Evolutionary conservation across 495 filamentous ascomycete species (phyloP), one percentile per base, ranked within the genome.

Genomic region (Hyaloscypha finlandica): DNA sequence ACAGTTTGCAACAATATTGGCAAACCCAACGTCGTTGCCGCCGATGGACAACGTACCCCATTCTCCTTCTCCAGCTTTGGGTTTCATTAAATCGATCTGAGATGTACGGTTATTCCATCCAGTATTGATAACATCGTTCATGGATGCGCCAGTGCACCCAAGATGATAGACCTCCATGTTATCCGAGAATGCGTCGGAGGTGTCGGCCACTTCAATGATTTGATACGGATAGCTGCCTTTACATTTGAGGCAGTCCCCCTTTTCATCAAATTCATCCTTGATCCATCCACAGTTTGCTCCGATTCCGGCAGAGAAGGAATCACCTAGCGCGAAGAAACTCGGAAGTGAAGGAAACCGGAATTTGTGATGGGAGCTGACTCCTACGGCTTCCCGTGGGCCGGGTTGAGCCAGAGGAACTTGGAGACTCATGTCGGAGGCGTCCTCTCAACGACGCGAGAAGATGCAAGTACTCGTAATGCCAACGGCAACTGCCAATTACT

Each of bases 11-110:
- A 84, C 75, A 33, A 83, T 75, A 57, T 75, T 74, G 68, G 79
- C 80, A 71, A 84, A 84, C 67, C 78, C 81, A 32, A 83, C 75
- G 70, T 84, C 81, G 68, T 84, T 82, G 16, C 81, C 81, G 29
- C 80, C 81, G 33, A 84, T 73, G 33, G 78, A 78, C 11, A 83
- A 64, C 4, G 81, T 77, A 1, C 79, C 80, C 68, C 72, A 74
- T 33, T 52, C 64, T 12, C 68, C 63, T 22, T 64, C 35, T 22
- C 61, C 61, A 63, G 74, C 69, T 14, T 71, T 71, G 8, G 67
- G 37, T 63, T 79, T 75, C 70, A 81, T 74, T 20, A 57, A 37
- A 48, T 79, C 78, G 39, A 82, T 70, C 68, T 82, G 80, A 61
- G 58, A 63, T 11, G 65, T 61, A n/a, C 58, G 59, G 25, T 67